Conservation (phyloP, 2,329 filamentous ascomycete genomes). For the Colletotrichum caudatum region DNA sequence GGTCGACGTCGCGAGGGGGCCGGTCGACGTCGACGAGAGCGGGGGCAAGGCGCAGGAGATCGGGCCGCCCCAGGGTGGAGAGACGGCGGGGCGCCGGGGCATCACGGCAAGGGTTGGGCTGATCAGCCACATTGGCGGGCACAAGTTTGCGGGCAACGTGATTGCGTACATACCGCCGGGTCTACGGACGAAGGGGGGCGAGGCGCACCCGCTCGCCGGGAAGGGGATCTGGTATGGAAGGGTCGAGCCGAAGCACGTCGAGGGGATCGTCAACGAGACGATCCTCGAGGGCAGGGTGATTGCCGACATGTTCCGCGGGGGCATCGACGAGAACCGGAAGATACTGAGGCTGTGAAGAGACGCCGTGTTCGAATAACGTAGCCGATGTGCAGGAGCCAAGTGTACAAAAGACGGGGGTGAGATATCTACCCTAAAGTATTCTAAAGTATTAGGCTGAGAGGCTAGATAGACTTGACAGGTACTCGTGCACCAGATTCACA, state of each 20-base stretch:
- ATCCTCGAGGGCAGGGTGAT: slow-evolving; percentile 75
- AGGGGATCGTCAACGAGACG: slow-evolving; percentile 80
- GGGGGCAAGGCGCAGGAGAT: slow-evolving; percentile 29
- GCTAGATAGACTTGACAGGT: neutral
- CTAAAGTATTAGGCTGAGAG: neutral
- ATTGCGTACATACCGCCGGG: slow-evolving; percentile 81
- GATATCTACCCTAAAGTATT: neutral
- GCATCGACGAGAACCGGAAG: slow-evolving; percentile 67
- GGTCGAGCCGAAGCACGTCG: slow-evolving; percentile 79
- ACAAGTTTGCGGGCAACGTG: slow-evolving; percentile 88
- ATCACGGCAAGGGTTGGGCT: slow-evolving; percentile 71
- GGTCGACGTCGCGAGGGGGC: slow-evolving; percentile 60
- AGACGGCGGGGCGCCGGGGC: slow-evolving; percentile 40
- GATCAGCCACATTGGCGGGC: slow-evolving; percentile 85
- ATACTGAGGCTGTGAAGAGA: slow-evolving; percentile 59
- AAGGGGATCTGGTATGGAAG: slow-evolving; percentile 86
- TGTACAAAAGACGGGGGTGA: slow-evolving; percentile 7
- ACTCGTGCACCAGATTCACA: neutral
- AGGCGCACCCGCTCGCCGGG: slow-evolving; percentile 71
- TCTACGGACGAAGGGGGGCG: slow-evolving; percentile 54
- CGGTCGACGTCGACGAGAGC: slow-evolving; percentile 54
- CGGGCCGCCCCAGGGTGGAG: slow-evolving; percentile 27
- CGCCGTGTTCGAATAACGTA: too few relatives aligned
- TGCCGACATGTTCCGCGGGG: slow-evolving; percentile 78
- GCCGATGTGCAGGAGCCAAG: neutral